phyloP scores from a whole-genome alignment of 768 basidiomycete genomes.

The Boletellus ananiceps region DNA sequence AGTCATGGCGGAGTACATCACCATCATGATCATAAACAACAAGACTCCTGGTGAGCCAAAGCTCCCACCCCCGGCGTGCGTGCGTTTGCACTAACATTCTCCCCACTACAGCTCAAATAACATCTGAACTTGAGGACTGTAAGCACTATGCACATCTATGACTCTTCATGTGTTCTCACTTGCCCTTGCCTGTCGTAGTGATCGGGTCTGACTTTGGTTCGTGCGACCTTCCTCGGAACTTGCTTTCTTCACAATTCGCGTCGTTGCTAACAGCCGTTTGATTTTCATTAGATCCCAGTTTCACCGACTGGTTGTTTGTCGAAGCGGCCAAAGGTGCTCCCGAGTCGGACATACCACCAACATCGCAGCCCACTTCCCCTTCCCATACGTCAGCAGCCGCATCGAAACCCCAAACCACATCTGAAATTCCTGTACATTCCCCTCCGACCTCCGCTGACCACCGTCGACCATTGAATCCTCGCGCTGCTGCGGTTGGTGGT shows the following conservation, averaged over 20 bases:
- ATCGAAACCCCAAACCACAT: constrained; percentile 27
- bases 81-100: constrained; percentile 6
- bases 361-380: constrained; percentile 26
- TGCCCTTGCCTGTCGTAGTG: constrained; percentile 30
- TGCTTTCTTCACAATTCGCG: not conserved
- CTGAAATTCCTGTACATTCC: constrained; percentile 24
- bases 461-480: constrained; percentile 42
- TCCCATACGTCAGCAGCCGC: constrained; percentile 20
- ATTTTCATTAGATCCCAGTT: constrained; percentile 58
- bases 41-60: constrained; percentile 64
- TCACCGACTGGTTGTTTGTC: constrained; percentile 85
- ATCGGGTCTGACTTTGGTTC: constrained; percentile 83
- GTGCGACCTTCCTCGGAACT: constrained; percentile 17
- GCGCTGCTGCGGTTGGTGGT: constrained; percentile 34
- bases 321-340: constrained; percentile 70
- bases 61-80: not conserved
- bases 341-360: constrained; percentile 42
- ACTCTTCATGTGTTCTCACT: constrained; percentile 12
- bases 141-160: constrained; percentile 11
- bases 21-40: constrained; percentile 93
- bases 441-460: constrained; percentile 16
- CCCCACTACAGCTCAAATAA: constrained; percentile 65
- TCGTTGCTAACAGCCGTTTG: constrained; percentile 3
- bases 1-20: constrained; percentile 93
- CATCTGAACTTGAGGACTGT: constrained; percentile 84